Conservation (phyloP, 164 flowering plant species). For the Houttuynia cordata region DNA sequence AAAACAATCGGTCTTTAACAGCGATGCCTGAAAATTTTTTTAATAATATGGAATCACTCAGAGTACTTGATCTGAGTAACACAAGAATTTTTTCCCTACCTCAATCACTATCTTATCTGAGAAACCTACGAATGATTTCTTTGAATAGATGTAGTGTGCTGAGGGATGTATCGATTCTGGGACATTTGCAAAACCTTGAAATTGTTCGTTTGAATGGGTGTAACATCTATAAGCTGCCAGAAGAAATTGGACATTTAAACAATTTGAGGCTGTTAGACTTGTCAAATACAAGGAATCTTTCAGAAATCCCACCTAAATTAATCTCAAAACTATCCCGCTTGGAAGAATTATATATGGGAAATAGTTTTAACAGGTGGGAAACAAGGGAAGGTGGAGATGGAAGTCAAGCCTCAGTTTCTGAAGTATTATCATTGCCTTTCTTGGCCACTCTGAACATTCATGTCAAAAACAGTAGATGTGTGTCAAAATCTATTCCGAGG, state of each 20-base stretch:
- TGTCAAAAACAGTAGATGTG: background rate
- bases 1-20: background rate
- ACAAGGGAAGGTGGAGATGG: background rate
- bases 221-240: background rate
- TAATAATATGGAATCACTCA: constrained; percentile 5
- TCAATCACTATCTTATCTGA: background rate
- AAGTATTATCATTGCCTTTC: constrained; percentile 1
- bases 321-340: constrained; percentile 6
- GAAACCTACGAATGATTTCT: constrained; percentile 6
- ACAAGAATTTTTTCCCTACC: constrained; percentile 1
- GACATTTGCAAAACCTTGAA: constrained; percentile 3
- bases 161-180: background rate
- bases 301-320: background rate
- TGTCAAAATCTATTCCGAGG: background rate
- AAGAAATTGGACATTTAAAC: constrained; percentile 1
- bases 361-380: constrained; percentile 6
- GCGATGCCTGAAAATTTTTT: constrained; percentile 4
- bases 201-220: background rate
- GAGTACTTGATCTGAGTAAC: constrained; percentile 3
- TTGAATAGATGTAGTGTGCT: background rate
- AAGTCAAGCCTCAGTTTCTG: constrained; percentile 1
- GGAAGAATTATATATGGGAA: constrained; percentile 5
- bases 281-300: background rate
- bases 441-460: constrained; percentile 1
- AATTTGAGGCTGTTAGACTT: constrained; percentile 3